A percentile compares a stretch with the other conserved stretches of the same genome.
Evolutionary conservation across 2,329 filamentous ascomycete genomes (phyloP).

Genomic region (Colletotrichum tofieldiae): DNA sequence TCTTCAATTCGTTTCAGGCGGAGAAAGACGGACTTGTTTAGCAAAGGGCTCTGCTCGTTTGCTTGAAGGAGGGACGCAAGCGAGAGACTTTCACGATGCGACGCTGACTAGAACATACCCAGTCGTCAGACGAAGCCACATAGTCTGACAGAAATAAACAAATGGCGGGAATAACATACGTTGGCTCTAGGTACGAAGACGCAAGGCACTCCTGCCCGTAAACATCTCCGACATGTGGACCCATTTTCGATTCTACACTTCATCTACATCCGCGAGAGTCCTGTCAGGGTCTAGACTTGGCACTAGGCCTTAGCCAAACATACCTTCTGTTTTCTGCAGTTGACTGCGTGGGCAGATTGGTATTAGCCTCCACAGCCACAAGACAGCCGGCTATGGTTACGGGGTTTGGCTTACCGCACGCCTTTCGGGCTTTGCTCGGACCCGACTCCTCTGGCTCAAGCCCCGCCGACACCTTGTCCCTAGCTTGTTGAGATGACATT

Average conservation of each 20-base stretch:
- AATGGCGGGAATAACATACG: slow-evolving; percentile 47
- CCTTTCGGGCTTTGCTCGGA: slow-evolving; percentile 50
- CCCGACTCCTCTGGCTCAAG: slow-evolving; percentile 27
- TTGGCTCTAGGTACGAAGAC: slow-evolving; percentile 59
- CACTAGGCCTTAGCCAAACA: not conserved
- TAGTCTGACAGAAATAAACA: not conserved
- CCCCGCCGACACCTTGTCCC: slow-evolving; percentile 18
- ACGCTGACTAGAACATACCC: slow-evolving; percentile 34
- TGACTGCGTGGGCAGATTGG: slow-evolving; percentile 44
- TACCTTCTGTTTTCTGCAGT: slow-evolving; percentile 50
- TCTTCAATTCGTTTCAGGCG: slow-evolving; percentile 48
- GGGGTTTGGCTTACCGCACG: slow-evolving; percentile 48
- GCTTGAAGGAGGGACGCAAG: slow-evolving; percentile 40
- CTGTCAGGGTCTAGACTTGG: not conserved
- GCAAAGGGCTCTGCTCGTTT: slow-evolving; percentile 36
- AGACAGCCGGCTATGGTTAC: not conserved
- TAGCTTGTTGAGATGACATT: slow-evolving; percentile 10
- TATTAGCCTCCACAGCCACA: slow-evolving; percentile 28
- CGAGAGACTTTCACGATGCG: slow-evolving; percentile 39
- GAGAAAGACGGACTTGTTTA: slow-evolving; percentile 44
- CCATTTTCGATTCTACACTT: slow-evolving; percentile 55
- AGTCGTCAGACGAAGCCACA: not conserved
- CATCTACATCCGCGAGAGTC: slow-evolving; percentile 46
- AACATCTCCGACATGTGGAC: slow-evolving; percentile 53
- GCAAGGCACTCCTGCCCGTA: slow-evolving; percentile 54